These are phyloP conservation scores for Xylaria grammica DNA, from an alignment of 495 filamentous ascomycete genomes.

Conservation along the genomic window DNA sequence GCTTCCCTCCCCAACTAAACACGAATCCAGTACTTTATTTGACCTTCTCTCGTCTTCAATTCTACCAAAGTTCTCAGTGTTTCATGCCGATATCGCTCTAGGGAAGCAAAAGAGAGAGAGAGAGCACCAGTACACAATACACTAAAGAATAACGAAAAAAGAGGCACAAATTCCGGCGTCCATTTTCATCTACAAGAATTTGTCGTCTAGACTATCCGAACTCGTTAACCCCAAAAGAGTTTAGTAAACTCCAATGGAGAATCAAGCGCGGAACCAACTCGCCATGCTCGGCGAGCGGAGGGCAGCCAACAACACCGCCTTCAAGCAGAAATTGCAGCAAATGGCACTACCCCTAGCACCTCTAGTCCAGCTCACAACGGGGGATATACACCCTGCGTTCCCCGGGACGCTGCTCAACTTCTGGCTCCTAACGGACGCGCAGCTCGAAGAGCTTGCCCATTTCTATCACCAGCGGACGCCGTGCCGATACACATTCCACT, in stretches of 20 bases:
- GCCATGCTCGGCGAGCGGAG: conserved; percentile 37
- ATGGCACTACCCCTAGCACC: conserved; percentile 60
- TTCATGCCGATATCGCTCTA: neutral
- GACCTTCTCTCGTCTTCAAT: neutral
- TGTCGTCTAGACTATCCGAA: neutral
- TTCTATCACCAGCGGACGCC: conserved; percentile 78
- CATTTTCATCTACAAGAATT: neutral
- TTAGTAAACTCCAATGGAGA: no score
- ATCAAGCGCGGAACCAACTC: conserved; percentile 25
- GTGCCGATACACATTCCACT: conserved; percentile 56
- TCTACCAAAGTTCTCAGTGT: neutral
- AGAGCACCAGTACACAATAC: neutral
- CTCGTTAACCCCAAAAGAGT: neutral
- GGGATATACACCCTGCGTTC: conserved; percentile 66
- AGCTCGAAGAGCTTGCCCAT: conserved; percentile 73
- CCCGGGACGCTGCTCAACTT: conserved; percentile 69
- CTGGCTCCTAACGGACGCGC: conserved; percentile 72
- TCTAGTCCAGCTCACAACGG: conserved; percentile 63
- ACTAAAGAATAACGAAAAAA: neutral
- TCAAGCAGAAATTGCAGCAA: conserved; percentile 48
- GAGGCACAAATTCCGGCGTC: neutral
- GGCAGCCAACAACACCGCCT: conserved; percentile 40
- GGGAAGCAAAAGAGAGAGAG: neutral
- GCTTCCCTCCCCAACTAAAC: neutral
- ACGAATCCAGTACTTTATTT: neutral